Base-by-base conservation (phyloP, 139 green algal species). In the Yamagishiella unicocca region DNA sequence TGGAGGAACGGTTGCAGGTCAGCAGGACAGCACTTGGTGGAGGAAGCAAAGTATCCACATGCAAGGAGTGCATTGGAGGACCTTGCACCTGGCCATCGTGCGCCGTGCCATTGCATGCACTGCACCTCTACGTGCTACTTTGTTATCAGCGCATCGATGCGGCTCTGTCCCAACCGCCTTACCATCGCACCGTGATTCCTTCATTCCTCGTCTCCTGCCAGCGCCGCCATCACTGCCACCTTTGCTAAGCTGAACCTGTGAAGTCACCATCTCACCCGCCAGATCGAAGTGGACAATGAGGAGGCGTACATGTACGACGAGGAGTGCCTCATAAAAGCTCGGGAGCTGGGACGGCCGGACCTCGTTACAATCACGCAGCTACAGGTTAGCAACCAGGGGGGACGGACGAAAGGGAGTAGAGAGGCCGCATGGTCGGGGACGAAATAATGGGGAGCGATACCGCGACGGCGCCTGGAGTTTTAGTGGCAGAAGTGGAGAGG, bases 291-390 rank as follows among this genome's bases (percentile, higher is more conserved):
- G 33, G 77, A 82, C 22, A 84, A 97, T 43, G 88, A 92, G 37
- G 94, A 96, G 85, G 19, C 76, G 37, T 97, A 98, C 86, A 81
- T 78, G 74, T 98, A 96, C 75, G 96, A 98, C 75, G 94, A 96
- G 4, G 96, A 98, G 87, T 93, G 90, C 38, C 35, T 98, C 1
- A 79, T 82, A 25, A 97, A 98, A 83, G 96, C 96, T 24, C 95
- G 94, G 62, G 93, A 96, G 53, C 84, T 98, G 82, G 95, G 95
- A 9, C 90, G 93, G 80, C 92, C 93, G 0, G 96, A 95, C 38
- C 87, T 98, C 17, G 92, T 98, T 43, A 80, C 93, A 62, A 97
- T 98, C 86, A 73, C 50, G 58, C 84, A 91, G 45, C 46, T 38
- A 25, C 45, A 86, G 80, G 80, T 85, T 37, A 72, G 19, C 35